Evolutionary conservation across 2,329 filamentous ascomycete genomes (phyloP), one percentile per base, ranked within the genome.

Genomic region (Fusarium sp.): DNA sequence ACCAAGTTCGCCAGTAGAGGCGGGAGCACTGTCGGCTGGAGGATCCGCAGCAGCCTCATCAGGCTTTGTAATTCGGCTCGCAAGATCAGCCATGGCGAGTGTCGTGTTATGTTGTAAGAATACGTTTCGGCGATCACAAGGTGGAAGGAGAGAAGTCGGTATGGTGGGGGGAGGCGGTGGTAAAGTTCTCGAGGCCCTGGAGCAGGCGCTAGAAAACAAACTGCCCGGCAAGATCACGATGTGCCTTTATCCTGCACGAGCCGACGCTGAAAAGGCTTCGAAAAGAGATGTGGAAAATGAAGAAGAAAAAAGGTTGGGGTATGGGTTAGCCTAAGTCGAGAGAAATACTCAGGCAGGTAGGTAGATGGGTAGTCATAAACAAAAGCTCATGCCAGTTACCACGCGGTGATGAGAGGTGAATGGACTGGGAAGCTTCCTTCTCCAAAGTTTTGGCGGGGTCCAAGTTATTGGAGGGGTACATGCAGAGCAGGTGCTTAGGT

Each of bases 61-160:
- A 7, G 86, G 86, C 63, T 85, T 81, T 25, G 86, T 86, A 76
- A 87, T 87, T 71, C 86, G 86, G 77, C 85, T 87, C 53, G 86
- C 86, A 47, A 88, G 84, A 75, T 87, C 86, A 60, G 86, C 81
- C 86, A 87, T 87, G 23, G 60, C 77, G 74, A 35, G 50, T 40
- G 32, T 43, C 46, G 23, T 56, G 56, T 50, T 61, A 28, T 66
- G 56, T 42, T 40, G 50, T 49, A 35, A 18, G 28, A 58, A 64
- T 37, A 32, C 59, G 40, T 56, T 50, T 66, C 43, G 52, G 54
- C 21, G 50, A 54, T 62, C 44, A 58, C 47, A 38, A 68, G 60
- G 28, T 64, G 66, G 62, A 40, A 66, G 60, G 58, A 69, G 66
- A 44, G 60, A 67, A 64, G 64, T 67, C 37, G 64, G 49, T 73